phyloP scores from a whole-genome alignment of 192 early-diverging fungal species.

The Coemansia sp. region DNA sequence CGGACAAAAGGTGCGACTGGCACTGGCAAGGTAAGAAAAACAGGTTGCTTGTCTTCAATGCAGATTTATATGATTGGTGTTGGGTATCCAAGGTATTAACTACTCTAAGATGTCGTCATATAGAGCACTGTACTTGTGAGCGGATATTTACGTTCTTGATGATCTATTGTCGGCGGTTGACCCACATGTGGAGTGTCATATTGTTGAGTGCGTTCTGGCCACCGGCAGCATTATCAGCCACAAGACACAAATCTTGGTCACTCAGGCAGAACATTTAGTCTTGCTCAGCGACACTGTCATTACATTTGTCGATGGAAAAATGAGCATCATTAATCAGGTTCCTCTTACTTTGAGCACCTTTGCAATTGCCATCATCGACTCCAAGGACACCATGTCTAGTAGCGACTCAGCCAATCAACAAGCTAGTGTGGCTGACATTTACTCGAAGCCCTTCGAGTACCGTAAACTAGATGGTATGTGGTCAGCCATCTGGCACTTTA shows the following conservation, averaged over 20 bases:
- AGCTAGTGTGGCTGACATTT: neutral
- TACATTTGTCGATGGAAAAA: constrained; percentile 15
- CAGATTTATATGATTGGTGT: neutral
- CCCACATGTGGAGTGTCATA: constrained; percentile 60
- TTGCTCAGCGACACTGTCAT: constrained; percentile 25
- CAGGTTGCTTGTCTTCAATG: neutral
- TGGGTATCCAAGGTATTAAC: neutral
- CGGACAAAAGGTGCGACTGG: constrained; percentile 66
- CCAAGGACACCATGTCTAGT: neutral
- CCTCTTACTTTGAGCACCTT: neutral
- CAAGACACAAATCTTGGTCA: constrained; percentile 60
- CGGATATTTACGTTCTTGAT: constrained; percentile 70
- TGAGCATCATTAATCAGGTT: constrained; percentile 7
- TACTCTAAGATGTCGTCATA: neutral
- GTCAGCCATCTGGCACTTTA: constrained; percentile 8
- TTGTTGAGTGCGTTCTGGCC: constrained; percentile 56
- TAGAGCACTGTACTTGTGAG: constrained; percentile 65
- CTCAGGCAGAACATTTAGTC: constrained; percentile 54
- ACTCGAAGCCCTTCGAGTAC: neutral
- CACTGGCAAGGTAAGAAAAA: constrained; percentile 56
- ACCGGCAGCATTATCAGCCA: constrained; percentile 29
- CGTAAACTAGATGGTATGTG: neutral
- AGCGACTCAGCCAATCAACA: neutral
- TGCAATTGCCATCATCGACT: neutral
- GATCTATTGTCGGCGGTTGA: constrained; percentile 73